Evolutionary conservation across 1,139 yeast species (phyloP).

Genomic region (Spathaspora jeffriesii): DNA sequence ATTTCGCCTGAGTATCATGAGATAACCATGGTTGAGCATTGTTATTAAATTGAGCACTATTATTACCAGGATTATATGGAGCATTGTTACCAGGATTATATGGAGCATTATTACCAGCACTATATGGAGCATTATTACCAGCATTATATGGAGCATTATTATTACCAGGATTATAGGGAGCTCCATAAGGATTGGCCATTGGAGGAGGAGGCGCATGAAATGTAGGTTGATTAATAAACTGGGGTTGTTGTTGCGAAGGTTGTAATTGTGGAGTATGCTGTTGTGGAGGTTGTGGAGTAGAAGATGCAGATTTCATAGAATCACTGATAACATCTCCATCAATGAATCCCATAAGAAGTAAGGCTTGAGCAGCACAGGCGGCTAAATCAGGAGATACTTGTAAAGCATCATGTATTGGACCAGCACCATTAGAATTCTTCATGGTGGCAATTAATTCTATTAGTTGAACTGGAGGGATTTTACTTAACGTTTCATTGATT

Average conservation of each 20-base stretch:
- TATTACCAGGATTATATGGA: conserved; percentile 1
- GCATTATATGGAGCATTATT: too few relatives aligned
- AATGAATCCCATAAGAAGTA: conserved; percentile 74
- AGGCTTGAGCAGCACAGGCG: conserved; percentile 68
- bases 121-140: conserved; percentile 3
- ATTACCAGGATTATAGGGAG: too few relatives aligned
- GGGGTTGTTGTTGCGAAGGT: background rate
- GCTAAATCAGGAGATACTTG: conserved; percentile 61
- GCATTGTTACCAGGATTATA: too few relatives aligned
- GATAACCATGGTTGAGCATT: conserved; percentile 50
- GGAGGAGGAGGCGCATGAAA: conserved; percentile 8
- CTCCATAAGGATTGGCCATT: conserved; percentile 7
- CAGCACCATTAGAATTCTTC: conserved; percentile 52
- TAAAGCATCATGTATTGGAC: conserved; percentile 51
- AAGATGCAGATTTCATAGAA: conserved; percentile 32
- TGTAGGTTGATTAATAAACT: conserved; percentile 7
- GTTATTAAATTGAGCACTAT: too few relatives aligned
- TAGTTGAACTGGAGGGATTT: conserved; percentile 68
- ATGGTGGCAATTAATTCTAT: conserved; percentile 67
- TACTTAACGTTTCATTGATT: conserved; percentile 54
- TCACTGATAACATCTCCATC: conserved; percentile 62
- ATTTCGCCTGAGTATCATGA: conserved; percentile 46
- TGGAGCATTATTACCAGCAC: too few relatives aligned
- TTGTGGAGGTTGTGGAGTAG: conserved; percentile 21
- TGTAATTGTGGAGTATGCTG: conserved; percentile 2